phyloP scores from a whole-genome alignment of 1,284 basidiomycete genomes.

The Tranzscheliella williamsii region DNA sequence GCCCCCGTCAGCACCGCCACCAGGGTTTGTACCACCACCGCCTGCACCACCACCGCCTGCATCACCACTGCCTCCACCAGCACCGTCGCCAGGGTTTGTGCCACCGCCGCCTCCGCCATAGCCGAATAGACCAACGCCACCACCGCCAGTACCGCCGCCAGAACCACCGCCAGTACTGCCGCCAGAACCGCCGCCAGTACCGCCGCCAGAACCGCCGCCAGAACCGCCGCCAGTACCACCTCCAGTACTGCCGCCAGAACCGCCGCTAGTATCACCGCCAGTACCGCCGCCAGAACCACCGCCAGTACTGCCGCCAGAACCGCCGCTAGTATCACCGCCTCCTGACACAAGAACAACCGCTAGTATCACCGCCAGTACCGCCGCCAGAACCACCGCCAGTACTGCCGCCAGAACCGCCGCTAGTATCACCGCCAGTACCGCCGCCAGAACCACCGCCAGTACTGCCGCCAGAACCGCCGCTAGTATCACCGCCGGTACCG shows the following conservation, averaged over 20 bases:
- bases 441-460: constrained; percentile 3
- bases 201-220: neutral
- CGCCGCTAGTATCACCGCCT: constrained; percentile 3
- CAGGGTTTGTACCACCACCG: neutral
- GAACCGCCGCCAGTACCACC: neutral
- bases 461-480: constrained; percentile 1
- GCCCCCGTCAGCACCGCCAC: neutral
- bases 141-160: neutral
- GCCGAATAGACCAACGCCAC: constrained; percentile 1
- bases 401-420: constrained; percentile 3
- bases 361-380: constrained; percentile 1
- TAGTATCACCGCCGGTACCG: constrained; percentile 2
- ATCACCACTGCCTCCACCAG: neutral
- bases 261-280: constrained; percentile 3
- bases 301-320: constrained; percentile 3
- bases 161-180: neutral
- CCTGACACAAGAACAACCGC: constrained; percentile 3
- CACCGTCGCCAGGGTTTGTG: neutral
- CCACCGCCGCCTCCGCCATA: neutral
- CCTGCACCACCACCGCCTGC: neutral
- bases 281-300: constrained; percentile 3
- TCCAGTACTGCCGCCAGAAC: constrained; percentile 3
- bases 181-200: neutral
- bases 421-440: constrained; percentile 1
- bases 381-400: constrained; percentile 3